phyloP scores from a whole-genome alignment of 2,329 filamentous ascomycete species.

The Phyllosticta citriasiana region DNA sequence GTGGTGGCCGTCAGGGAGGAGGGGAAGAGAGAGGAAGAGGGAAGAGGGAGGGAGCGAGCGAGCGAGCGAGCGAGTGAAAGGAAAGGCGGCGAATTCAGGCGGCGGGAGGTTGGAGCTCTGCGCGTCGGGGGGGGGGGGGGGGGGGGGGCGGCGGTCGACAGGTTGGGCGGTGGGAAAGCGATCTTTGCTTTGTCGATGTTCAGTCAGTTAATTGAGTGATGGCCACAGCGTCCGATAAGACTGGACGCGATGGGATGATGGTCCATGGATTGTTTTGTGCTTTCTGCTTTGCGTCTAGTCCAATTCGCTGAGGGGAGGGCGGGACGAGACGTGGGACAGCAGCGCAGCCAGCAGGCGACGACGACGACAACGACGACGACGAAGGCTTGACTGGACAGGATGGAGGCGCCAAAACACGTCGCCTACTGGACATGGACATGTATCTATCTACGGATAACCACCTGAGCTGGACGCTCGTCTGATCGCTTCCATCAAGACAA shows the following conservation, averaged over 20 bases:
- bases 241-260: background rate
- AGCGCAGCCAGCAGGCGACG: background rate
- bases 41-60: background rate
- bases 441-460: too few relatives aligned
- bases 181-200: slow-evolving; percentile 7
- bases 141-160: background rate
- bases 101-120: slow-evolving; percentile 9
- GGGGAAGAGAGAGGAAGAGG: background rate
- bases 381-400: too few relatives aligned
- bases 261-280: background rate
- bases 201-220: slow-evolving; percentile 4
- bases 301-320: background rate
- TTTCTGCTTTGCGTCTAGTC: background rate
- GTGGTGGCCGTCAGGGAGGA: background rate
- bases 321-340: background rate
- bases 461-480: too few relatives aligned
- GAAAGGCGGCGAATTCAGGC: slow-evolving; percentile 6
- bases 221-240: background rate
- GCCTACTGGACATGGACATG: too few relatives aligned
- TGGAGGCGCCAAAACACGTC: too few relatives aligned
- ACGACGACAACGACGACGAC: background rate
- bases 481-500: too few relatives aligned
- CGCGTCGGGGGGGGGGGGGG: background rate
- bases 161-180: background rate
- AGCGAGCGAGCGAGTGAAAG: background rate